Evolutionary conservation across 768 basidiomycete species (phyloP).

Genomic region (Piloderma croceum): DNA sequence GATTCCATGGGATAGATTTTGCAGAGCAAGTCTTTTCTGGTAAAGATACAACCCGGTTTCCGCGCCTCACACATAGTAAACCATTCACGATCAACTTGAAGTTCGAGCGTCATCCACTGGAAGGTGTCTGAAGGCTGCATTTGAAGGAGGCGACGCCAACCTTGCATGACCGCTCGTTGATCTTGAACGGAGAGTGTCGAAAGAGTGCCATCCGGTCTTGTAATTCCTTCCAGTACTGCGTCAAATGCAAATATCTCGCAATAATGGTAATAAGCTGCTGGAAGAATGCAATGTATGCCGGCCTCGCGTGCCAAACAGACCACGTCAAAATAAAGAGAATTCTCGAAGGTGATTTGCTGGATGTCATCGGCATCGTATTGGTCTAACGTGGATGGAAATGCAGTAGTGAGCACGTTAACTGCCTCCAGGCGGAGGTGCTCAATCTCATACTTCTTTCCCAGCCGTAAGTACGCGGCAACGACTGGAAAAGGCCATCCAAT

Average conservation of each 20-base stretch:
- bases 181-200: too few relatives aligned
- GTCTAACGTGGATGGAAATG: slow-evolving; percentile 1
- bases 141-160: too few relatives aligned
- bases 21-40: too few relatives aligned
- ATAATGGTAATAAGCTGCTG: background rate
- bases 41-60: too few relatives aligned
- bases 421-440: background rate
- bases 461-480: slow-evolving; percentile 3
- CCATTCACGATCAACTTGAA: too few relatives aligned
- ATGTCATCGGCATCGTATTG: background rate
- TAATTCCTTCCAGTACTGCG: background rate
- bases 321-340: background rate
- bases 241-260: background rate
- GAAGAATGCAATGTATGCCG: slow-evolving; percentile 1
- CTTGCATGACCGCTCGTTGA: too few relatives aligned
- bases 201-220: too few relatives aligned
- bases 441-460: slow-evolving; percentile 11
- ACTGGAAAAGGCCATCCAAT: slow-evolving; percentile 1
- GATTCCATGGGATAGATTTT: too few relatives aligned
- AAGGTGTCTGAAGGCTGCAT: too few relatives aligned
- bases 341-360: background rate
- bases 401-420: background rate
- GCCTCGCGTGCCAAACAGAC: background rate
- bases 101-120: too few relatives aligned
- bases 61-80: too few relatives aligned